A percentile compares a stretch with the other conserved stretches of the same genome.
These are phyloP conservation scores for Coniferiporia sulphurascens DNA, from an alignment of 1,284 basidiomycete species.

Conservation along the genomic window DNA sequence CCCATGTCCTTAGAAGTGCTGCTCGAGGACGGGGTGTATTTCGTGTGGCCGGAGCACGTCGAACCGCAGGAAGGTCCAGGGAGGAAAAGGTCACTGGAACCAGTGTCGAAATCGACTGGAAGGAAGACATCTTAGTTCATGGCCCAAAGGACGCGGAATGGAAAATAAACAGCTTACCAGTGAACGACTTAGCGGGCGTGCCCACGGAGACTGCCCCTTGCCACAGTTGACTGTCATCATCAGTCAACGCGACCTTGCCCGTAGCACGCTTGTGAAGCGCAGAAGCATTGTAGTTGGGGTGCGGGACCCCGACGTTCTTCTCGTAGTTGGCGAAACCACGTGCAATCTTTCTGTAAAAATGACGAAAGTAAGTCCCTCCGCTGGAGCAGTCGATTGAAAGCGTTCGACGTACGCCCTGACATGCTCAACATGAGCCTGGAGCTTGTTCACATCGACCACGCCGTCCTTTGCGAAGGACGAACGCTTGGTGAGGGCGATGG, in stretches of 20 bases:
- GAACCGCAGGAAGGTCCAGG: slow-evolving; percentile 18
- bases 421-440: slow-evolving; percentile 10
- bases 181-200: slow-evolving; percentile 11
- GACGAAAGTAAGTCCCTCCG: background rate
- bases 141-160: background rate
- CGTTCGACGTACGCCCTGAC: slow-evolving; percentile 8
- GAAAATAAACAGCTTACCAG: background rate
- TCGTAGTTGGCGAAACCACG: slow-evolving; percentile 17
- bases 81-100: slow-evolving; percentile 23
- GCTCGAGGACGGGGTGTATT: slow-evolving; percentile 16
- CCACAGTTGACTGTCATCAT: slow-evolving; percentile 13
- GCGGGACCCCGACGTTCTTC: slow-evolving; percentile 15
- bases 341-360: slow-evolving; percentile 12
- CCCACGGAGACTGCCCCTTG: slow-evolving; percentile 14
- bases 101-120: slow-evolving; percentile 24
- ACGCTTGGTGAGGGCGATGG: slow-evolving; percentile 20
- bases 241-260: slow-evolving; percentile 7
- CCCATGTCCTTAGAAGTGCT: slow-evolving; percentile 14
- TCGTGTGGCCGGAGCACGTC: slow-evolving; percentile 21
- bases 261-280: slow-evolving; percentile 10
- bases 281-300: slow-evolving; percentile 13
- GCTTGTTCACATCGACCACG: slow-evolving; percentile 8
- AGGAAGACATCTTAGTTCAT: background rate
- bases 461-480: slow-evolving; percentile 10
- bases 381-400: background rate